These are phyloP conservation scores for Candida anutae DNA, from an alignment of 1,139 yeast genomes.

Conservation along the genomic window DNA sequence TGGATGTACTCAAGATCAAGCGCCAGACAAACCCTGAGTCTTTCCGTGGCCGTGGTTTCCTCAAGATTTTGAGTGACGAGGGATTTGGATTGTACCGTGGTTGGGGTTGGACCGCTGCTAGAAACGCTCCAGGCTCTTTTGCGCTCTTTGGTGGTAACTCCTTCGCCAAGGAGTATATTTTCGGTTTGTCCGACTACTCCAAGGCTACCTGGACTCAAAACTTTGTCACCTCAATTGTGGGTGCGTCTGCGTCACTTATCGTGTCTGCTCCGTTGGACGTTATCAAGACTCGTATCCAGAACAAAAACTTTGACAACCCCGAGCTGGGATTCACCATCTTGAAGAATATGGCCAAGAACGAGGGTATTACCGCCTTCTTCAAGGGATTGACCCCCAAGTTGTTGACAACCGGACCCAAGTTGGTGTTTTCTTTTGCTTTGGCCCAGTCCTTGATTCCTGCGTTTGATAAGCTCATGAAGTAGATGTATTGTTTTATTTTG, in stretches of 20 bases:
- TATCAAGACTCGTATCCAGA: constrained; percentile 96
- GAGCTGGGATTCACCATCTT: constrained; percentile 89
- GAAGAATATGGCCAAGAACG: constrained; percentile 87
- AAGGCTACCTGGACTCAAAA: constrained; percentile 93
- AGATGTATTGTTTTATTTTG: constrained; percentile 4
- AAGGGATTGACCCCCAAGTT: constrained; percentile 96
- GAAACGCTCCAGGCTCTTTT: constrained; percentile 98
- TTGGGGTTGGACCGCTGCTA: constrained; percentile 99
- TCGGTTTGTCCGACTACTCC: constrained; percentile 78
- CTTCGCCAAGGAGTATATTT: constrained; percentile 92
- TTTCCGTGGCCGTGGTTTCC: constrained; percentile 93
- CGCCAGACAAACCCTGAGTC: constrained; percentile 99
- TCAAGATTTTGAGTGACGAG: constrained; percentile 79
- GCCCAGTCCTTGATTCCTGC: constrained; percentile 97
- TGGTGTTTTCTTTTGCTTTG: constrained; percentile 91
- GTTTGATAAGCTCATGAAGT: constrained; percentile 60
- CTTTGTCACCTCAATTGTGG: constrained; percentile 91
- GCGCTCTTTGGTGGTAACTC: constrained; percentile 98
- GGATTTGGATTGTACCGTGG: constrained; percentile 94
- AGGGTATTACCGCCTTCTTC: constrained; percentile 86
- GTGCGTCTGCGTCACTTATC: constrained; percentile 94
- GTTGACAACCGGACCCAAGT: constrained; percentile 95
- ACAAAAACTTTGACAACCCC: constrained; percentile 90
- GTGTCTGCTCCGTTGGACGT: constrained; percentile 98
- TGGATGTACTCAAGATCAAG: constrained; percentile 93